Conservation (phyloP, 1,284 basidiomycete species). For the Fomitopsis schrenkii region DNA sequence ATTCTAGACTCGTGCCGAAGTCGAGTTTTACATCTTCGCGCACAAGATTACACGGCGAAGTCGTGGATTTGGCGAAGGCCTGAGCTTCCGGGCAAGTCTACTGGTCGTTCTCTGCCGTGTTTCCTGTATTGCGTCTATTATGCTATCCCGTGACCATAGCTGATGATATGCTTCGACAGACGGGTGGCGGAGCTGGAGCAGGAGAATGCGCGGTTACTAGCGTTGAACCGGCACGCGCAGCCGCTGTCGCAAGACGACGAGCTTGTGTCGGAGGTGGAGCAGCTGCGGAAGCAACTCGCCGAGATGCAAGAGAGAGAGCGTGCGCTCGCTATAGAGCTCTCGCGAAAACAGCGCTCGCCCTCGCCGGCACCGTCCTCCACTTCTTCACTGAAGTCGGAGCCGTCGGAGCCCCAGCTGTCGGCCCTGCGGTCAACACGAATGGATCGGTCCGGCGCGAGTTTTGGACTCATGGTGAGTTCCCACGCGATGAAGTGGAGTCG, state of each 20-base stretch:
- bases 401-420: slow-evolving; percentile 40
- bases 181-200: slow-evolving; percentile 74
- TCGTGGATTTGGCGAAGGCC: too few relatives aligned
- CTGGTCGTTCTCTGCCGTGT: too few relatives aligned
- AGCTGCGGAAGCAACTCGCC: slow-evolving; percentile 59
- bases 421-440: slow-evolving; percentile 39
- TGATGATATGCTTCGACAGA: slow-evolving; percentile 30
- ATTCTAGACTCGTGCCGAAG: neutral
- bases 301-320: slow-evolving; percentile 63
- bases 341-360: slow-evolving; percentile 23
- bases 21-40: too few relatives aligned
- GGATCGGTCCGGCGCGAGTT: slow-evolving; percentile 53
- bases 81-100: too few relatives aligned
- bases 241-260: slow-evolving; percentile 26
- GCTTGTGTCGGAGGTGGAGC: slow-evolving; percentile 57
- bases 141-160: neutral
- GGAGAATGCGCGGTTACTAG: slow-evolving; percentile 68
- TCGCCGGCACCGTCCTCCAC: slow-evolving; percentile 22
- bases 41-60: too few relatives aligned
- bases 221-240: slow-evolving; percentile 39
- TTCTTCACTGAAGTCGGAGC: slow-evolving; percentile 49
- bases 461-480: slow-evolving; percentile 64
- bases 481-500: neutral
- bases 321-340: slow-evolving; percentile 57
- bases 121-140: neutral